These are phyloP conservation scores for Diaporthe batatas DNA, from an alignment of 2,329 filamentous ascomycete genomes.

Conservation along the genomic window DNA sequence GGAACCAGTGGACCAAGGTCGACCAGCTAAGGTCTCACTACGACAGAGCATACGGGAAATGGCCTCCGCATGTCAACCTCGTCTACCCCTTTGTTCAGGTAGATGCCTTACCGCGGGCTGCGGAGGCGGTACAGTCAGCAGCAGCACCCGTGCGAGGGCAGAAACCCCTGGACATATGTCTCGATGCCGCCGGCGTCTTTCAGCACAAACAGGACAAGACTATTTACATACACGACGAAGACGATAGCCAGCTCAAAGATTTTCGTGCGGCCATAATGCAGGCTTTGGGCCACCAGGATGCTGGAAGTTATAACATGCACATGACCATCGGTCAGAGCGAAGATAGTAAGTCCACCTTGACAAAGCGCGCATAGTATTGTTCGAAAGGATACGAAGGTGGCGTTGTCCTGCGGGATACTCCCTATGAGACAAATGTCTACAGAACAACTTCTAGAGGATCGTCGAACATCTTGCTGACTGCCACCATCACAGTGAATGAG, in stretches of 20 bases:
- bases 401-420: neutral
- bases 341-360: slow-evolving; percentile 47
- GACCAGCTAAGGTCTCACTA: slow-evolving; percentile 71
- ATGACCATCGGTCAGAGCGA: slow-evolving; percentile 73
- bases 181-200: slow-evolving; percentile 63
- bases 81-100: slow-evolving; percentile 74
- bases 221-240: slow-evolving; percentile 58
- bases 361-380: neutral
- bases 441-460: neutral
- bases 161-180: slow-evolving; percentile 46
- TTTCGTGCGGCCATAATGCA: slow-evolving; percentile 54
- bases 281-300: slow-evolving; percentile 51
- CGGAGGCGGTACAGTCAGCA: slow-evolving; percentile 52
- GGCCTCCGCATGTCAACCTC: slow-evolving; percentile 77
- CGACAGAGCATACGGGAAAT: slow-evolving; percentile 71
- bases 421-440: neutral
- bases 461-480: neutral
- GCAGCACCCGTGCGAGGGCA: slow-evolving; percentile 45
- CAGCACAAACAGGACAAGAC: slow-evolving; percentile 63
- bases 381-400: neutral
- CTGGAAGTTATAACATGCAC: slow-evolving; percentile 59
- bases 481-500: slow-evolving; percentile 45
- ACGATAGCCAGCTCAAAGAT: slow-evolving; percentile 46
- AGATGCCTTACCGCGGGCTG: slow-evolving; percentile 60
- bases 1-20: slow-evolving; percentile 60